Percentiles rank a stretch among this genome's conserved stretches.
These are phyloP conservation scores for Neonectria coccinea DNA, from an alignment of 2,329 filamentous ascomycete species.

Conservation along the genomic window DNA sequence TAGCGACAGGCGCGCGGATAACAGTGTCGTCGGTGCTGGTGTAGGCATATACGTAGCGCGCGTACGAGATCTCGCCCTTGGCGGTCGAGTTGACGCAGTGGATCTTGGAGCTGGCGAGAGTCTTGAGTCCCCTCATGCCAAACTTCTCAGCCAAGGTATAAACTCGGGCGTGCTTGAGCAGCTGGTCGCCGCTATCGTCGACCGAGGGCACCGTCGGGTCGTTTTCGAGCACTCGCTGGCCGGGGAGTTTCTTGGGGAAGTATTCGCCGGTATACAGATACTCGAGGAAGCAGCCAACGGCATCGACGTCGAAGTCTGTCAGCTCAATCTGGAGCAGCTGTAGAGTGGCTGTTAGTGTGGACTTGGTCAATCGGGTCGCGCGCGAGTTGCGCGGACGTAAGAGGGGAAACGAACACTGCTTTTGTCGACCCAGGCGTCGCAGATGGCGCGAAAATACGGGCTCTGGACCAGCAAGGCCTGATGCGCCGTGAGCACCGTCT, in stretches of 20 bases:
- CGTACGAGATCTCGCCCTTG: slow-evolving; percentile 91
- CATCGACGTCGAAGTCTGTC: slow-evolving; percentile 50
- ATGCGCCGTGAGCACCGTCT: slow-evolving; percentile 79
- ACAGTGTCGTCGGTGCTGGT: slow-evolving; percentile 36
- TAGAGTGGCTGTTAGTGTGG: slow-evolving; percentile 7
- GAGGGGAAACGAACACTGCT: slow-evolving; percentile 64
- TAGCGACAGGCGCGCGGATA: slow-evolving; percentile 42
- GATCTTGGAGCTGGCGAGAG: slow-evolving; percentile 87
- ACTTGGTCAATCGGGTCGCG: neutral
- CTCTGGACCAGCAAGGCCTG: slow-evolving; percentile 80
- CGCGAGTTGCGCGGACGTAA: neutral
- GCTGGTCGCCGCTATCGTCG: slow-evolving; percentile 83
- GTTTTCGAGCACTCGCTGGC: slow-evolving; percentile 75
- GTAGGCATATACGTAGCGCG: slow-evolving; percentile 66
- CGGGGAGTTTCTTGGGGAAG: slow-evolving; percentile 76
- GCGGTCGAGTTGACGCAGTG: slow-evolving; percentile 90
- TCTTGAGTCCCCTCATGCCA: slow-evolving; percentile 74
- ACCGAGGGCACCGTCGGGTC: slow-evolving; percentile 73
- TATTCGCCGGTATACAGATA: slow-evolving; percentile 63
- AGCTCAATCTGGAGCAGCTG: slow-evolving; percentile 77
- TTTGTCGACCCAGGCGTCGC: slow-evolving; percentile 70
- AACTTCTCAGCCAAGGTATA: slow-evolving; percentile 91
- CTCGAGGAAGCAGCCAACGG: slow-evolving; percentile 56
- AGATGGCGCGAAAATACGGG: slow-evolving; percentile 77
- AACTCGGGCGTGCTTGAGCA: slow-evolving; percentile 88